phyloP scores from a whole-genome alignment of 1,284 basidiomycete species.

The Fomes fomentarius region DNA sequence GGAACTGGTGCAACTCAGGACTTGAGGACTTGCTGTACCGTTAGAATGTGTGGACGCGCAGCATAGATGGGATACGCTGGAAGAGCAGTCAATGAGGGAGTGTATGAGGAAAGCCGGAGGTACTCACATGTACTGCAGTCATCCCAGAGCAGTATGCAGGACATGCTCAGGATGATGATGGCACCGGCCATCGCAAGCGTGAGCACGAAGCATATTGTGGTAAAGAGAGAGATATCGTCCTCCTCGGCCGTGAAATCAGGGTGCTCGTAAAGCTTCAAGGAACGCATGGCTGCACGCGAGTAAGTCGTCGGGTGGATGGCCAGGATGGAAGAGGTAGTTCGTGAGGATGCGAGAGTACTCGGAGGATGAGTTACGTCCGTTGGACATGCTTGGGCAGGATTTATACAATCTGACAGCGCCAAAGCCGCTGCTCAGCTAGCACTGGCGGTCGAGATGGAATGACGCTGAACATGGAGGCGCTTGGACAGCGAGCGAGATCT shows the following conservation, averaged over 20 bases:
- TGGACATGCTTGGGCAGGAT: not conserved
- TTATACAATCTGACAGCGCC: constrained; percentile 18
- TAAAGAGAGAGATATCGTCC: constrained; percentile 29
- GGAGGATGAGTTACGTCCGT: not conserved
- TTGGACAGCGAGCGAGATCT: not conserved
- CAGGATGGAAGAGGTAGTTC: not conserved
- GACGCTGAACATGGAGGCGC: constrained; percentile 12
- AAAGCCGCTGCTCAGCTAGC: constrained; percentile 6
- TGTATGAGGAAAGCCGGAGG: not conserved
- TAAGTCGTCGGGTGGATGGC: not conserved
- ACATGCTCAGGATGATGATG: constrained; percentile 28
- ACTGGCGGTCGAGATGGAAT: constrained; percentile 2
- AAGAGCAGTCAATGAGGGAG: not conserved
- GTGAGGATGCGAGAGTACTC: not conserved
- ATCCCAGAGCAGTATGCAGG: constrained; percentile 30
- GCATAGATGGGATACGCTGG: constrained; percentile 12
- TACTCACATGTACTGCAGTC: constrained; percentile 31
- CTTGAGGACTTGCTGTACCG: constrained; percentile 19
- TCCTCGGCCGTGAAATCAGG: constrained; percentile 29
- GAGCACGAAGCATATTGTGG: constrained; percentile 34
- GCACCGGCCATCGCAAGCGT: constrained; percentile 28
- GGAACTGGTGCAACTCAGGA: not conserved
- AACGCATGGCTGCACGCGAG: constrained; percentile 22
- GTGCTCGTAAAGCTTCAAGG: constrained; percentile 31
- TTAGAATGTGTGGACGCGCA: constrained; percentile 12